phyloP scores from a whole-genome alignment of 805 yeast species.

The Huiozyma sinensis region DNA sequence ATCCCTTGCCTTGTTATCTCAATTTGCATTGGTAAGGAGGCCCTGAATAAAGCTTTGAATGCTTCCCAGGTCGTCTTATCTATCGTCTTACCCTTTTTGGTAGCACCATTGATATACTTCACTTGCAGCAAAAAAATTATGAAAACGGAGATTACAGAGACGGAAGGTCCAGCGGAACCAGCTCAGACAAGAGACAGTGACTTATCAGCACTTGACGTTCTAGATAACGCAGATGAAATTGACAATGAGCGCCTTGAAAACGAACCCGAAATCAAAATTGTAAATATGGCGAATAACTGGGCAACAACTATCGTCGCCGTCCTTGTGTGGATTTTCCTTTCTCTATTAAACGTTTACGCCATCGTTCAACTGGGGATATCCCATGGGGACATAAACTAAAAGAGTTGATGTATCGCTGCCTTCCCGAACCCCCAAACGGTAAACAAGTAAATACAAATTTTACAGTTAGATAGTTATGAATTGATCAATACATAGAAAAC shows the following conservation, averaged over 20 bases:
- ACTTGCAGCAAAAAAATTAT: slow-evolving; percentile 62
- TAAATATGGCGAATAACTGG: slow-evolving; percentile 56
- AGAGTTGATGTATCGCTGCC: not conserved
- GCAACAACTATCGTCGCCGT: slow-evolving; percentile 41
- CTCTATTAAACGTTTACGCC: slow-evolving; percentile 60
- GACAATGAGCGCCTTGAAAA: slow-evolving; percentile 11
- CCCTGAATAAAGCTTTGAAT: slow-evolving; percentile 62
- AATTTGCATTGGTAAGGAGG: slow-evolving; percentile 58
- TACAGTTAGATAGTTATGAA: no score
- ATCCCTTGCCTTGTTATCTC: slow-evolving; percentile 73
- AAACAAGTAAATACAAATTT: no score
- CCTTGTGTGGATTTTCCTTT: slow-evolving; percentile 59
- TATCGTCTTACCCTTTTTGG: slow-evolving; percentile 67
- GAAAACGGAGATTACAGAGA: slow-evolving; percentile 38
- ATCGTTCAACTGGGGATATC: slow-evolving; percentile 32
- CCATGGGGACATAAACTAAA: slow-evolving; percentile 15
- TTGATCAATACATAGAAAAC: no score
- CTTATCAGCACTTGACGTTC: not conserved
- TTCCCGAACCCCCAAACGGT: no score
- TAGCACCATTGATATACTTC: slow-evolving; percentile 78
- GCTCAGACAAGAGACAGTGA: not conserved
- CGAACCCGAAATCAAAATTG: slow-evolving; percentile 14
- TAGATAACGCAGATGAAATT: slow-evolving; percentile 7
- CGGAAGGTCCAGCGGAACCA: slow-evolving; percentile 7
- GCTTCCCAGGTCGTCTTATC: slow-evolving; percentile 82